These are phyloP conservation scores for Kodamaea neixiangensis DNA, from an alignment of 805 yeast genomes.

Conservation along the genomic window DNA sequence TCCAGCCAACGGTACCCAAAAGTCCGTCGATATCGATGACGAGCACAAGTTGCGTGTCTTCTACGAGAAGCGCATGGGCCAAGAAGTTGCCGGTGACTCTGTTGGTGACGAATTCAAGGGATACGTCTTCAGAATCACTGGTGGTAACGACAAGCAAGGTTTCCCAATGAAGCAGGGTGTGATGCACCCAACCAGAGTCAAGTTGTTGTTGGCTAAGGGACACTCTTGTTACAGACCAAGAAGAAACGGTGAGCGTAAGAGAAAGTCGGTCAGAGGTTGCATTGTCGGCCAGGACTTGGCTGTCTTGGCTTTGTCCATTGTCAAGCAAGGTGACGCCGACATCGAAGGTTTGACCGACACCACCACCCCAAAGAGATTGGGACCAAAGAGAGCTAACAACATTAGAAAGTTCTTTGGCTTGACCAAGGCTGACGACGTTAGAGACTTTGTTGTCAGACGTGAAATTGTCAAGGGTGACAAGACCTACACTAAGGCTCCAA, in stretches of 20 bases:
- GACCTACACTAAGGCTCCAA: slow-evolving; percentile 99
- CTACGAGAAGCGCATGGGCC: slow-evolving; percentile 99
- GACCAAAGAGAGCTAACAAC: slow-evolving; percentile 99
- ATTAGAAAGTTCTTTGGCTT: slow-evolving; percentile 99
- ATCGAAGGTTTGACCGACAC: slow-evolving; percentile 94
- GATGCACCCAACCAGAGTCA: slow-evolving; percentile 99
- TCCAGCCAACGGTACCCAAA: slow-evolving; percentile 99
- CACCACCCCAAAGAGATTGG: slow-evolving; percentile 97
- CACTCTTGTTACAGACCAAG: slow-evolving; percentile 99
- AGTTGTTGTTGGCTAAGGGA: slow-evolving; percentile 89
- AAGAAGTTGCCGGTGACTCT: slow-evolving; percentile 98
- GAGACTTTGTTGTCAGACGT: slow-evolving; percentile 91
- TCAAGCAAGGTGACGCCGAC: slow-evolving; percentile 96
- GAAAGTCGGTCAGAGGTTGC: slow-evolving; percentile 99
- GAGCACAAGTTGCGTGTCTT: slow-evolving; percentile 98
- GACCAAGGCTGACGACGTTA: slow-evolving; percentile 87
- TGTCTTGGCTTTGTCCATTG: slow-evolving; percentile 88
- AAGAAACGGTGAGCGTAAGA: slow-evolving; percentile 99
- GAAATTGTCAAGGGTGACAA: slow-evolving; percentile 97
- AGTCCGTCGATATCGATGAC: slow-evolving; percentile 96
- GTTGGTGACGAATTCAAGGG: slow-evolving; percentile 99
- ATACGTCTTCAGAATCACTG: slow-evolving; percentile 97
- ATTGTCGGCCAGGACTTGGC: slow-evolving; percentile 97
- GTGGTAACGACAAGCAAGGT: slow-evolving; percentile 99
- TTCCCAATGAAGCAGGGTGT: slow-evolving; percentile 99